These are phyloP conservation scores for Fusarium buxicola DNA, from an alignment of 2,329 filamentous ascomycete genomes.

Conservation along the genomic window DNA sequence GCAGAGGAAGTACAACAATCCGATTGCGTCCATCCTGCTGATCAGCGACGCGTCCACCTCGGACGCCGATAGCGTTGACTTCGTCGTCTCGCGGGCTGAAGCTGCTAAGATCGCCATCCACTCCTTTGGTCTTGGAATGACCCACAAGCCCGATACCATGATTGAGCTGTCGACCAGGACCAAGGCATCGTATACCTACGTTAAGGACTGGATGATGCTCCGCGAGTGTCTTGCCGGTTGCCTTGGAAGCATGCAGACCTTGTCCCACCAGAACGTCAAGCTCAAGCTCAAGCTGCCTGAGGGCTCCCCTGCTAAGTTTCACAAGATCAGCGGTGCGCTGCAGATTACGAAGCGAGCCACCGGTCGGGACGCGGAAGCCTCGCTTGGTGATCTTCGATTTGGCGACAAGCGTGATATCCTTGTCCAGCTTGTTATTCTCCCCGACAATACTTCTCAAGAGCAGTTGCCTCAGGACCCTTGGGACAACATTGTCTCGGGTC, in stretches of 20 bases:
- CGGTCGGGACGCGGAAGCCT: constrained; percentile 92
- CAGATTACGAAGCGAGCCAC: constrained; percentile 97
- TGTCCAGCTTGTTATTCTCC: constrained; percentile 91
- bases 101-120: constrained; percentile 98
- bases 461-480: constrained; percentile 92
- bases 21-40: constrained; percentile 92
- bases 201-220: constrained; percentile 99
- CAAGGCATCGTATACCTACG: constrained; percentile 97
- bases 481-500: constrained; percentile 95
- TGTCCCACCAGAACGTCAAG: constrained; percentile 98
- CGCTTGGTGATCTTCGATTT: constrained; percentile 90
- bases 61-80: constrained; percentile 95
- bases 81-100: constrained; percentile 95
- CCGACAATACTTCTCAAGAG: constrained; percentile 85
- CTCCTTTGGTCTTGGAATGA: constrained; percentile 95
- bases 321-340: constrained; percentile 96
- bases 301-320: constrained; percentile 96
- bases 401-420: constrained; percentile 95
- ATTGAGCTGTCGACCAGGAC: constrained; percentile 95
- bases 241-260: constrained; percentile 88
- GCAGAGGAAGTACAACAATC: constrained; percentile 96
- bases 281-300: constrained; percentile 93
- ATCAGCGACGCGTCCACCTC: constrained; percentile 98
- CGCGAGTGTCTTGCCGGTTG: constrained; percentile 95
- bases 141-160: constrained; percentile 98